These are phyloP conservation scores for Hypocrella siamensis DNA, from an alignment of 2,329 filamentous ascomycete genomes.

Conservation along the genomic window DNA sequence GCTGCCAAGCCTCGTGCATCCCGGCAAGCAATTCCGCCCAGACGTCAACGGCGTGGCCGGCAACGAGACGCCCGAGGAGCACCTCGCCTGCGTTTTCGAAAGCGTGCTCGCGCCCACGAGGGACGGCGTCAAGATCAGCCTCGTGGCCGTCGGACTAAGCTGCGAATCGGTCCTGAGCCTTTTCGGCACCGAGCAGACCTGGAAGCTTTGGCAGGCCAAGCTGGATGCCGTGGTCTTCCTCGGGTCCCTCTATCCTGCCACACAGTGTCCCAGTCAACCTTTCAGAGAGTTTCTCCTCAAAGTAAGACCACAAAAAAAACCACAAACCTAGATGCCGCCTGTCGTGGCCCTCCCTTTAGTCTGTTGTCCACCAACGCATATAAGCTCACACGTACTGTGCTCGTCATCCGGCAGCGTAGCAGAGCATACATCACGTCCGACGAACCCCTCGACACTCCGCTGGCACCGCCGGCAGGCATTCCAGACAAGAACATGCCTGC, in stretches of 20 bases:
- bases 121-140: conserved; percentile 40
- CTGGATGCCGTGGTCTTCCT: conserved; percentile 34
- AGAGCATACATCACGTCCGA: conserved; percentile 42
- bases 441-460: conserved; percentile 32
- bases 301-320: no score
- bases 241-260: conserved; percentile 26
- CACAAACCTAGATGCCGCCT: no score
- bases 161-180: conserved; percentile 42
- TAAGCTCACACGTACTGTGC: no score
- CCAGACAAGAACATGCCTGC: conserved; percentile 21
- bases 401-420: no score
- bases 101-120: conserved; percentile 36
- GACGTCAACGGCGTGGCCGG: conserved; percentile 45
- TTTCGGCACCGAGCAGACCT: conserved; percentile 39
- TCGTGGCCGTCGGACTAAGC: conserved; percentile 57
- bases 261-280: conserved; percentile 22
- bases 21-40: conserved; percentile 32
- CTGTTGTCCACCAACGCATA: no score
- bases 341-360: no score
- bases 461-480: conserved; percentile 37
- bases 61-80: conserved; percentile 40
- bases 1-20: conserved; percentile 46
- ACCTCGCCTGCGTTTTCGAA: conserved; percentile 53
- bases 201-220: conserved; percentile 24
- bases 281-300: conserved; percentile 35